Conservation (phyloP, 768 basidiomycete genomes). For the Suillus variegatus region DNA sequence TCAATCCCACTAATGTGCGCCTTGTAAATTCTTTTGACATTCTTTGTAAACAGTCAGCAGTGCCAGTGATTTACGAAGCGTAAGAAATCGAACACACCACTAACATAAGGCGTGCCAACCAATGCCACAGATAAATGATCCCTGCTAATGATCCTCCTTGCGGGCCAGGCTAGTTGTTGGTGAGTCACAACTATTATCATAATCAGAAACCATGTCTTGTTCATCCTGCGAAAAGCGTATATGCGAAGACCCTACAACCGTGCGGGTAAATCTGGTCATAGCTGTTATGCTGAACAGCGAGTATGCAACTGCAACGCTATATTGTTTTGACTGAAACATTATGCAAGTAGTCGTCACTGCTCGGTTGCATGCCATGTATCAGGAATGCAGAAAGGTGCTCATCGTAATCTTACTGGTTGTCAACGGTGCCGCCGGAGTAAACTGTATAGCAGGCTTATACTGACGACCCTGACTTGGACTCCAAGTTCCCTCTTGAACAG, state of each 20-base stretch:
- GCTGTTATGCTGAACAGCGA: no score
- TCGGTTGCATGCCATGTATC: no score
- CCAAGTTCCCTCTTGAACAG: slow-evolving; percentile 13
- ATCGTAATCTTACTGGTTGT: no score
- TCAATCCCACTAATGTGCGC: background rate
- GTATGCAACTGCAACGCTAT: no score
- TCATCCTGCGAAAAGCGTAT: background rate
- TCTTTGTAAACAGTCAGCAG: background rate
- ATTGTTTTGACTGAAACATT: no score
- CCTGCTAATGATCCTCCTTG: background rate
- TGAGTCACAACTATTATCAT: background rate
- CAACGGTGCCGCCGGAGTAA: no score
- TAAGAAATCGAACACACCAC: background rate
- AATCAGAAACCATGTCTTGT: background rate
- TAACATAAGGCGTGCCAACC: background rate
- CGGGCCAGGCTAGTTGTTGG: background rate
- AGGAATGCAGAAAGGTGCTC: no score
- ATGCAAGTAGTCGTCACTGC: no score
- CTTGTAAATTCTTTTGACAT: background rate
- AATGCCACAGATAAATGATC: background rate
- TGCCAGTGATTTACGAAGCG: background rate
- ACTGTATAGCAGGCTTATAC: background rate
- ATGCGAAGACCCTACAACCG: background rate
- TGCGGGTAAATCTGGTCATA: no score
- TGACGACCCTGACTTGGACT: slow-evolving; percentile 6